Evolutionary conservation across 805 yeast genomes (phyloP), one percentile per base, ranked within the genome.

Genomic region (Candida ascalaphidarum): DNA sequence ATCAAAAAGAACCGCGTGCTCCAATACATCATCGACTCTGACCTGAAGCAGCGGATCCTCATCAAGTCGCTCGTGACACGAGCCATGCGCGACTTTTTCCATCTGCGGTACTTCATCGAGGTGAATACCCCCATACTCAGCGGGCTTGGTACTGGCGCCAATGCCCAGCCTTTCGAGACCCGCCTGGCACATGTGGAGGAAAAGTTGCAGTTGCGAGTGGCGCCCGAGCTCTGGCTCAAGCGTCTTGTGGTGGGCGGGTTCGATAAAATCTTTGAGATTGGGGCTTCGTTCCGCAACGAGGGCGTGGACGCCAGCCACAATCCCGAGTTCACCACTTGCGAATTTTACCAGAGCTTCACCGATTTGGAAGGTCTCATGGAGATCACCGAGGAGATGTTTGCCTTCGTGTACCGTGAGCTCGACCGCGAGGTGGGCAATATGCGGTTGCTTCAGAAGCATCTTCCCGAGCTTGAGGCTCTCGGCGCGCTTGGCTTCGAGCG

Each of bases 141-240:
- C 0, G 75, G 77, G 2, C 58, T 62, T 19, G 73, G 86, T 0
- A 82, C 85, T 11, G 98, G 98, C 2, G 98, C 99, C 4, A 76
- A 77, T 42, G 97, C 98, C 0, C 68, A 70, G n/a, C 95, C 97
- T 0, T 92, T 92, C 41, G 45, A 44, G 1, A 85, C 96, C 1
- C 18, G 15, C 2, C 51, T 67, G 23, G 49, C 52, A 22, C 66
- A 65, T 17, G 29, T 64, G 32, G 43, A 54, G 2, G 44, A 40
- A 1, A 56, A 58, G 9, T 52, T 85, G 7, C 77, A 72, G 30
- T 52, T 92, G 25, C 59, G 98, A 23, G 89, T 92, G 2, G 96
- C 98, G 0, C 98, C 98, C 0, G 98, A 89, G 46, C 57, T 92
- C 21, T 92, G 96, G 96, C 66, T 92, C 31, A 92, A 92, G 47